These are phyloP conservation scores for Mrakia blollopis DNA, from an alignment of 768 basidiomycete genomes.

Conservation along the genomic window DNA sequence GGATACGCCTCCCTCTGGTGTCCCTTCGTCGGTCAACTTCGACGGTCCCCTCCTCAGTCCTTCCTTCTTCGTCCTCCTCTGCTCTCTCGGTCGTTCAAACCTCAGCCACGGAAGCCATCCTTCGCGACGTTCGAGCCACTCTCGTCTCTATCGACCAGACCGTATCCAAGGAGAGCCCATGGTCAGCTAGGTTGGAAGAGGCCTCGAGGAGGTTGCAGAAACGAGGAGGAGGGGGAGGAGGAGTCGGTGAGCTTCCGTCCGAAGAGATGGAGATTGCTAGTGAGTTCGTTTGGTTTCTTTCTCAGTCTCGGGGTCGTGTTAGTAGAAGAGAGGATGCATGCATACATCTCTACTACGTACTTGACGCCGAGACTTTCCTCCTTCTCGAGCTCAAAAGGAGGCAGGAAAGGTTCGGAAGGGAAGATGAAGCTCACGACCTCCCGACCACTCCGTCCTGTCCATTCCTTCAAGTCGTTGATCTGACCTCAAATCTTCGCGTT, in stretches of 20 bases:
- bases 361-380: too few species aligned
- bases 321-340: neutral
- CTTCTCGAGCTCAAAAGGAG: neutral
- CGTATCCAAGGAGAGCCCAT: neutral
- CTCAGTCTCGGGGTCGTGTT: too few species aligned
- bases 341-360: too few species aligned
- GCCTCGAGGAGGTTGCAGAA: neutral
- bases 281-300: neutral
- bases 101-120: neutral
- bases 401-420: neutral
- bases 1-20: neutral
- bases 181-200: constrained; percentile 8
- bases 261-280: constrained; percentile 24
- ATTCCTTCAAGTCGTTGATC: neutral
- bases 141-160: neutral
- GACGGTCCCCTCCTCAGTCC: neutral
- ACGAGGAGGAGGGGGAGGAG: neutral
- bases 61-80: neutral
- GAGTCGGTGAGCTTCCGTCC: neutral
- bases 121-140: neutral
- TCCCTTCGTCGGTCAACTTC: neutral
- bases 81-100: neutral
- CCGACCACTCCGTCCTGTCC: neutral
- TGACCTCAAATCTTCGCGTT: neutral
- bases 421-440: neutral